Evolutionary conservation across 2,329 filamentous ascomycete species (phyloP), one percentile per base, ranked within the genome.

Genomic region (Camillea tinctor): DNA sequence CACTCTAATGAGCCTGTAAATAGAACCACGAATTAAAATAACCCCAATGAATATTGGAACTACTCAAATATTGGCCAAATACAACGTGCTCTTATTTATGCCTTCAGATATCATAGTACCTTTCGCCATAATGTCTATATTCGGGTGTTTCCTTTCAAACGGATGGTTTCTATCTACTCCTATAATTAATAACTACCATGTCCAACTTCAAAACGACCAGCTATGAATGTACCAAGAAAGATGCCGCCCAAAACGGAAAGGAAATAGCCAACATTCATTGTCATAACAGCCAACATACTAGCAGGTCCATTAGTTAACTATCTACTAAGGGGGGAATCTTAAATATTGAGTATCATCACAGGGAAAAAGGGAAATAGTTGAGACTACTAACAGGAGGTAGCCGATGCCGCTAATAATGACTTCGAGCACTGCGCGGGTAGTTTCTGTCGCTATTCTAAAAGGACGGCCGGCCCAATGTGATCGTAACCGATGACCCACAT

Each of bases 201-300:
- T 3, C 26, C 26, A 9, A 30, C 2, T 9, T 30, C 58, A 22
- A 70, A 68, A 48, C 68, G 66, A 50, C 68, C 68, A 24, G 62
- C 64, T 17, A 69, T 51, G 22, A 70, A 70, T 6, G 68, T 60
- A 15, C 68, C 68, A 1, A 70, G 67, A 49, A 70, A 70, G 44
- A 70, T 69, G 17, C 70, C 70, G 11, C 60, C 69, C 17, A 72
- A 61, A 1, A 72, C 69, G 3, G 70, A 72, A 13, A 70, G 60
- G 55, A 72, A 72, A 57, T 72, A 72, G 26, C 70, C 70, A 2
- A 72, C 62, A 51, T 72, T 72, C 64, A 72, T 69, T 20, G 70
- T 71, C 70, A 72, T 72, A 6, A 72, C 69, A 7, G 70, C 69
- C 23, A 72, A 60, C 70, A 72, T 72, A 21, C 70, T 72, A 26